phyloP scores from a whole-genome alignment of 148 eudicot genomes.

The Oxyria digyna region DNA sequence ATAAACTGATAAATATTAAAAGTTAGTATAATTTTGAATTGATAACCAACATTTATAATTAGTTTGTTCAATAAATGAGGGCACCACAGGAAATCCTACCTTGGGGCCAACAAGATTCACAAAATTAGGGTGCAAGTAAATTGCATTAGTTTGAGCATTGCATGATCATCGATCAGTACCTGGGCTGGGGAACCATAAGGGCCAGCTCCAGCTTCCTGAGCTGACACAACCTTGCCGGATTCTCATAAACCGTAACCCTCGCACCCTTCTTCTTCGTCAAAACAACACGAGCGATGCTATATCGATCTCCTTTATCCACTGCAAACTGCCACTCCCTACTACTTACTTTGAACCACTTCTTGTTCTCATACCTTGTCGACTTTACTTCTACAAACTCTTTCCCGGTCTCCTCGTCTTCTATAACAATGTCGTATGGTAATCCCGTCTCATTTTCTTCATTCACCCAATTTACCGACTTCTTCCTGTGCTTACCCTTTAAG shows the following conservation, averaged over 20 bases:
- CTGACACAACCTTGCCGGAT: constrained; percentile 48
- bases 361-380: constrained; percentile 47
- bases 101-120: no score
- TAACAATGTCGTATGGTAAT: constrained; percentile 57
- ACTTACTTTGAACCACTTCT: constrained; percentile 61
- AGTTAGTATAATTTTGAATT: no score
- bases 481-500: constrained; percentile 27
- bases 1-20: no score
- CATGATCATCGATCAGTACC: no score
- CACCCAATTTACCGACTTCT: constrained; percentile 49
- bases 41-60: no score
- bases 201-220: constrained; percentile 51
- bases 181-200: constrained; percentile 34
- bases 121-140: no score
- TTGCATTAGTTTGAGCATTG: no score
- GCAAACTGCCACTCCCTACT: constrained; percentile 86
- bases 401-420: constrained; percentile 31
- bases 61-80: no score
- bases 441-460: constrained; percentile 63
- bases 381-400: constrained; percentile 73
- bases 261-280: constrained; percentile 29
- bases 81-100: no score
- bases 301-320: constrained; percentile 50
- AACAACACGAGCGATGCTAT: constrained; percentile 61
- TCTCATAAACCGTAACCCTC: constrained; percentile 41